phyloP scores from a whole-genome alignment of 177 flowering plant species.

The Vitis hybrid region DNA sequence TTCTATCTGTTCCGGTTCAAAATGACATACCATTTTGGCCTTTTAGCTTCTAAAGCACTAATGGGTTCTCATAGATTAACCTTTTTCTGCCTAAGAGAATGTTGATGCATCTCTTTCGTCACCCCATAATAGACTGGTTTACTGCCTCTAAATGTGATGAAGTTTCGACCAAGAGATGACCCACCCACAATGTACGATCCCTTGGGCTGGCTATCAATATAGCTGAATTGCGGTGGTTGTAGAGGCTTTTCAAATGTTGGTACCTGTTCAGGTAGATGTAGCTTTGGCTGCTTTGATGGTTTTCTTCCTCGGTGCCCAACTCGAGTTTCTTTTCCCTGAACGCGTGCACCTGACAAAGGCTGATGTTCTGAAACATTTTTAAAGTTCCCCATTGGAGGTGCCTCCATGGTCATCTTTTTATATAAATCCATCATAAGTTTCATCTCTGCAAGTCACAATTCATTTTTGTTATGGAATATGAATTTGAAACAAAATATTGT shows the following conservation, averaged over 20 bases:
- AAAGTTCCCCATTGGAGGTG: not conserved
- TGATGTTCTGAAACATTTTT: not conserved
- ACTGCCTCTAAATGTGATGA: conserved; percentile 17
- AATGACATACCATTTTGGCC: too few relatives aligned
- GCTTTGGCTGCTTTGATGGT: not conserved
- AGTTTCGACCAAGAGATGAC: conserved; percentile 31
- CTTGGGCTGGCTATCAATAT: not conserved
- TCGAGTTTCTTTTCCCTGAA: not conserved
- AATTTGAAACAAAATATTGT: not conserved
- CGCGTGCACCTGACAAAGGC: not conserved
- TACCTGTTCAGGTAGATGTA: conserved; percentile 1
- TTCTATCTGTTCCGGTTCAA: too few relatives aligned
- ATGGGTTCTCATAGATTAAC: not conserved
- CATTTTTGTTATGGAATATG: not conserved
- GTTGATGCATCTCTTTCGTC: conserved; percentile 20
- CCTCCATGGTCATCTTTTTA: conserved; percentile 20
- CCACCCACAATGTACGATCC: conserved; percentile 30
- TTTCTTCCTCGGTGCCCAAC: conserved; percentile 3
- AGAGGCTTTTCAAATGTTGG: not conserved
- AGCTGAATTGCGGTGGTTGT: not conserved
- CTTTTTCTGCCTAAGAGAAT: not conserved
- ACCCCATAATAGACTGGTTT: conserved; percentile 31
- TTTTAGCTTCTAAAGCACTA: not conserved
- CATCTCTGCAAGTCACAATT: conserved; percentile 20
- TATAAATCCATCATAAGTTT: conserved; percentile 23